phyloP scores from a whole-genome alignment of 768 basidiomycete species.

The Boletales sp. region DNA sequence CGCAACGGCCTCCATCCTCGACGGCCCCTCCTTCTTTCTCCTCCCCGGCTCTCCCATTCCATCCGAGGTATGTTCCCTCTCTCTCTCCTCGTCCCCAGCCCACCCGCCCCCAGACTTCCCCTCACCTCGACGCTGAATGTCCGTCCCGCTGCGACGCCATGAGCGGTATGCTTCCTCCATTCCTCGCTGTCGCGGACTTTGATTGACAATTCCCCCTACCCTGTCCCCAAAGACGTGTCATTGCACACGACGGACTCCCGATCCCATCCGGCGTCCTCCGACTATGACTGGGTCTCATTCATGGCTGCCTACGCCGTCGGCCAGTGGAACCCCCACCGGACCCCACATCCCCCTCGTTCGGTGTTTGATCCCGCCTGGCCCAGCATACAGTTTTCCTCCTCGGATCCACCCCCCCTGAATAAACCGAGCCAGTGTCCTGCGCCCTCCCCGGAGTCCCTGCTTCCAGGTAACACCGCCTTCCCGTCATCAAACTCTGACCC shows the following conservation, averaged over 20 bases:
- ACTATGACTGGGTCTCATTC: constrained; percentile 72
- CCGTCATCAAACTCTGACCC: constrained; percentile 10
- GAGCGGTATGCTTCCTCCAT: constrained; percentile 19
- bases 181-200: constrained; percentile 1
- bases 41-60: constrained; percentile 32
- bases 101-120: constrained; percentile 3
- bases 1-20: constrained; percentile 43
- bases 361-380: constrained; percentile 21
- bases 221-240: constrained; percentile 14
- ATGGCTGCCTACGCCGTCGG: constrained; percentile 73
- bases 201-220: constrained; percentile 16
- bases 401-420: constrained; percentile 7
- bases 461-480: constrained; percentile 6
- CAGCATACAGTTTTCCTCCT: constrained; percentile 5
- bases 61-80: constrained; percentile 4
- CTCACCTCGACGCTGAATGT: constrained; percentile 7
- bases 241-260: constrained; percentile 10
- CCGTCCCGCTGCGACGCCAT: constrained; percentile 8
- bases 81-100: neutral
- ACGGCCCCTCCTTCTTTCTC: constrained; percentile 37
- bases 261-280: constrained; percentile 22
- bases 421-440: constrained; percentile 7
- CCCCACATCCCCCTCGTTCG: constrained; percentile 54
- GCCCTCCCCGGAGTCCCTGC: constrained; percentile 11
- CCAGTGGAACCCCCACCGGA: constrained; percentile 74